Conservation (phyloP, 106 monocot genomes). For the Xerophyta viscosa region DNA sequence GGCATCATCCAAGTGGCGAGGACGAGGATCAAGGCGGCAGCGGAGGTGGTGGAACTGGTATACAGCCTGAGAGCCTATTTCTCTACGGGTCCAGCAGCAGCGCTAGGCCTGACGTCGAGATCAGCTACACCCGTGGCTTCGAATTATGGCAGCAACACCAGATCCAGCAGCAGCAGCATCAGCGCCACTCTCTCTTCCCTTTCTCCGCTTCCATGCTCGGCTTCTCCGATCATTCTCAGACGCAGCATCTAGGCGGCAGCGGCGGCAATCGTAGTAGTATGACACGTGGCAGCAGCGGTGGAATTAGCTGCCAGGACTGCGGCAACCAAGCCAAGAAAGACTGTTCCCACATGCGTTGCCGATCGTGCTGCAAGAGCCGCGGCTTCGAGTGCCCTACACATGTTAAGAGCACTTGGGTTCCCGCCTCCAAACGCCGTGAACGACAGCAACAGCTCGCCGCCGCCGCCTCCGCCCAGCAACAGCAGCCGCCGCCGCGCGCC, state of each 20-base stretch:
- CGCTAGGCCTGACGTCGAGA: constrained; percentile 3
- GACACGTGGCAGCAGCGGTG: constrained; percentile 21
- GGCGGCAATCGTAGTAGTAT: constrained; percentile 5
- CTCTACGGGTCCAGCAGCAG: constrained; percentile 21
- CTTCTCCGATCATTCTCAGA: constrained; percentile 22
- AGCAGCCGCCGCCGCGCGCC: constrained; percentile 1
- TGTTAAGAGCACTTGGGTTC: constrained; percentile 97
- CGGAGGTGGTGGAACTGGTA: constrained; percentile 3
- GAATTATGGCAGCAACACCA: constrained; percentile 81
- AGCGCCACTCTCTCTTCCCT: constrained; percentile 18
- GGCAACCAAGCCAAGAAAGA: constrained; percentile 96
- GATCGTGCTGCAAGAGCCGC: constrained; percentile 93
- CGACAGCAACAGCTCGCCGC: constrained; percentile 63
- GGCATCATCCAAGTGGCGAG: constrained; percentile 7
- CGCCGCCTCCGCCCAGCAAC: constrained; percentile 5
- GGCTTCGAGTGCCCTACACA: constrained; percentile 86
- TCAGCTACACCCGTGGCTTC: constrained; percentile 43
- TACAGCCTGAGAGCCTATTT: constrained; percentile 43
- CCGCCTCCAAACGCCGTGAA: constrained; percentile 87
- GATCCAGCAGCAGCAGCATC: constrained; percentile 32
- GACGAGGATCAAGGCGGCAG: background rate
- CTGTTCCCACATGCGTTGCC: constrained; percentile 74
- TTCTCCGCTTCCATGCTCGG: constrained; percentile 15
- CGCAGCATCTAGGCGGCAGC: constrained; percentile 3
- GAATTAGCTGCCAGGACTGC: constrained; percentile 88